A percentile compares a stretch with the other conserved stretches of the same genome.
phyloP scores from a whole-genome alignment of 1,284 basidiomycete genomes.

The Heterobasidion occidentale region DNA sequence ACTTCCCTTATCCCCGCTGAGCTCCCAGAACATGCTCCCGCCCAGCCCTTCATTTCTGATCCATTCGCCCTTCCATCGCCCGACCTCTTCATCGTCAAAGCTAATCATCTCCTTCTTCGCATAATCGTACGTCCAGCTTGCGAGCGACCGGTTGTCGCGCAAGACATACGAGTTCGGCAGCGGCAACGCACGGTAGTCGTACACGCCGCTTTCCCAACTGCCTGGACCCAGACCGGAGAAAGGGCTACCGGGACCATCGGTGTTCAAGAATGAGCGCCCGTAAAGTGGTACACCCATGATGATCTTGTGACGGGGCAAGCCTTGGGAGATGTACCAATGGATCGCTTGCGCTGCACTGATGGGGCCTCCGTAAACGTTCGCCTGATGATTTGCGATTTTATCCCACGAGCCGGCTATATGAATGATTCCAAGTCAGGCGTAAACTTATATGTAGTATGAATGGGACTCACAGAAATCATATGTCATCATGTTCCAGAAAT shows the following conservation, averaged over 20 bases:
- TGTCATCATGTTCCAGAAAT: conserved; percentile 98
- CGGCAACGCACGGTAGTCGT: conserved; percentile 76
- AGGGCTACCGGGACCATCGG: conserved; percentile 71
- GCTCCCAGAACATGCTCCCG: conserved; percentile 85
- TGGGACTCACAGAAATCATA: conserved; percentile 67
- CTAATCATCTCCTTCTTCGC: conserved; percentile 69
- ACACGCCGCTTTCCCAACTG: conserved; percentile 74
- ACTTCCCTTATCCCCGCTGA: conserved; percentile 71
- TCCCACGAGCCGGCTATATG: conserved; percentile 80
- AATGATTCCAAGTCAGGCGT: neutral
- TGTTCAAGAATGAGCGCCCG: conserved; percentile 86
- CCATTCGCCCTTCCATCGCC: conserved; percentile 65
- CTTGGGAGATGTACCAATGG: conserved; percentile 62
- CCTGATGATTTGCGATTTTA: conserved; percentile 76
- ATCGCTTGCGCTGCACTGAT: conserved; percentile 67
- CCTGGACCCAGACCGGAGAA: conserved; percentile 74
- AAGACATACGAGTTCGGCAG: conserved; percentile 57
- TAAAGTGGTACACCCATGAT: conserved; percentile 89
- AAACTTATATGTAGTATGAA: conserved; percentile 1
- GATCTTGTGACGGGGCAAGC: conserved; percentile 75
- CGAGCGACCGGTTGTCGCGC: conserved; percentile 47
- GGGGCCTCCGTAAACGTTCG: conserved; percentile 69
- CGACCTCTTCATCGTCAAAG: conserved; percentile 70
- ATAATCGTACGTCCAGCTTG: conserved; percentile 73
- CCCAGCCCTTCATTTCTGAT: conserved; percentile 64